phyloP scores from a whole-genome alignment of 1,284 basidiomycete species.

The Apiotrichum sp. region DNA sequence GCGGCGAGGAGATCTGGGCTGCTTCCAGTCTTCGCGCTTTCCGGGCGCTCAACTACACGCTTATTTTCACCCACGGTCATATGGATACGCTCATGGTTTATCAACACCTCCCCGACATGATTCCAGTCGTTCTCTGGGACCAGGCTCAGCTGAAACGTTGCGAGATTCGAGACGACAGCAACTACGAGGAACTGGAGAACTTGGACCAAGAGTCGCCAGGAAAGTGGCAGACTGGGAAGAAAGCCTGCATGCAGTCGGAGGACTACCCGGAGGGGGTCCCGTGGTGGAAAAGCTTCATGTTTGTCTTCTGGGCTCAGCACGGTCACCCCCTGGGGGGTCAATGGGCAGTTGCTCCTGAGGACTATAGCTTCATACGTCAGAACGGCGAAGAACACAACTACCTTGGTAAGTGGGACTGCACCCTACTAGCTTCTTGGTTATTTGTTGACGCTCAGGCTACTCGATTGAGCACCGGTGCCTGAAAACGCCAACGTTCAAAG shows the following conservation, averaged over 20 bases:
- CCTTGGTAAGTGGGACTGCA: constrained; percentile 26
- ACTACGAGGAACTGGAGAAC: constrained; percentile 10
- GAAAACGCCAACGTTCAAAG: background rate
- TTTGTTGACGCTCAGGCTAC: constrained; percentile 29
- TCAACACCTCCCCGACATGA: constrained; percentile 29
- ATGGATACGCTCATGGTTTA: constrained; percentile 35
- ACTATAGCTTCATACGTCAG: constrained; percentile 22
- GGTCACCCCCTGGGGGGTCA: constrained; percentile 29
- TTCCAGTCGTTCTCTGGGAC: constrained; percentile 30
- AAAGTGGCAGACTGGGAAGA: constrained; percentile 11
- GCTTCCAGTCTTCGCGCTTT: constrained; percentile 25
- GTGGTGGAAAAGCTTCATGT: constrained; percentile 39
- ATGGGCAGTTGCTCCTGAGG: constrained; percentile 44
- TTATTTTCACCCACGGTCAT: constrained; percentile 25
- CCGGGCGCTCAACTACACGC: constrained; percentile 28
- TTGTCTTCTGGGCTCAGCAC: constrained; percentile 35
- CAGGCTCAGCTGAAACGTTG: constrained; percentile 15
- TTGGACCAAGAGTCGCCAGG: constrained; percentile 5
- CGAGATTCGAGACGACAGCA: constrained; percentile 17
- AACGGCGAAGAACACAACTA: constrained; percentile 29
- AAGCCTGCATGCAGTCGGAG: constrained; percentile 18
- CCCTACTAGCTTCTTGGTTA: background rate
- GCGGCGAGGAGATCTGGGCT: constrained; percentile 25
- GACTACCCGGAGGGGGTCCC: constrained; percentile 34
- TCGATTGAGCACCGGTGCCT: constrained; percentile 41